Evolutionary conservation across 306 rosid species (phyloP).

Genomic region (Acacia melanoxylon): DNA sequence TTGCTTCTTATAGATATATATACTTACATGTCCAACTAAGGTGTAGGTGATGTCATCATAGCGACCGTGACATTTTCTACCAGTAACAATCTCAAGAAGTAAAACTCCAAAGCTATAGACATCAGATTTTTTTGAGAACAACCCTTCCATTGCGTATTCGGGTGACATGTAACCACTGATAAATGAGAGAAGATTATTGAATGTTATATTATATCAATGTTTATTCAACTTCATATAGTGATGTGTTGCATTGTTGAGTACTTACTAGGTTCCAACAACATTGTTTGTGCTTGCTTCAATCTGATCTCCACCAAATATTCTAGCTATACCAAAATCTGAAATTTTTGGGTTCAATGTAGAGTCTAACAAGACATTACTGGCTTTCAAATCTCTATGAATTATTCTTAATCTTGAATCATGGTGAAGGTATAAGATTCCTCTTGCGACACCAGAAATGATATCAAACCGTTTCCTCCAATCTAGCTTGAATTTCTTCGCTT

Average conservation of each 20-base stretch:
- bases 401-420: not conserved
- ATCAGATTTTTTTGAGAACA: not conserved
- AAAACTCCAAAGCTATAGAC: constrained; percentile 42
- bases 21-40: constrained; percentile 67
- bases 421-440: not conserved
- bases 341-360: not conserved
- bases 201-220: too few species aligned
- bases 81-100: constrained; percentile 41
- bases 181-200: not conserved
- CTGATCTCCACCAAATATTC: not conserved
- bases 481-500: not conserved
- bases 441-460: not conserved
- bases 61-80: constrained; percentile 49
- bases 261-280: constrained; percentile 66
- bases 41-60: constrained; percentile 36
- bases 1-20: not conserved
- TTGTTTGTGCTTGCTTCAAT: not conserved
- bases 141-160: not conserved
- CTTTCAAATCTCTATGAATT: not conserved
- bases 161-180: not conserved
- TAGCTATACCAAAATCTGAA: not conserved
- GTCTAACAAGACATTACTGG: not conserved
- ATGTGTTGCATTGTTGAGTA: not conserved
- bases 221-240: not conserved
- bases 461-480: not conserved